Evolutionary conservation across 1,139 yeast species (phyloP).

Genomic region (Entelexis sorbosivorans): DNA sequence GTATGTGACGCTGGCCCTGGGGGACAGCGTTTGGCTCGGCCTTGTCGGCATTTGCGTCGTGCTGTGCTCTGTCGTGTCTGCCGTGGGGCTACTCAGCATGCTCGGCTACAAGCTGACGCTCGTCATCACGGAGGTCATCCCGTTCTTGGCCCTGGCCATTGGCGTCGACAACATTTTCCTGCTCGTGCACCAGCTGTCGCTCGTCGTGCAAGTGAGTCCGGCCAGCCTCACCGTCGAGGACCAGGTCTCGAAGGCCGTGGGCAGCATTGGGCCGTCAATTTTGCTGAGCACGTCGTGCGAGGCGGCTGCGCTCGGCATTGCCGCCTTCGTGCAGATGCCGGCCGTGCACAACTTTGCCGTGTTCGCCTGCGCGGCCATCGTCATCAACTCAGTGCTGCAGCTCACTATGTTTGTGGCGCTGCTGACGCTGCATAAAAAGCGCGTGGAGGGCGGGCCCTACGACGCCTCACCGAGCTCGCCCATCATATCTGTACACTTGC

Average conservation of each 20-base stretch:
- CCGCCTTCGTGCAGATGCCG: constrained; percentile 81
- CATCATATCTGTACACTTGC: neutral
- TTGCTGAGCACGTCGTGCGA: constrained; percentile 67
- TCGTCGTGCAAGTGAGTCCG: constrained; percentile 40
- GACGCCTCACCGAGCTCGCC: neutral
- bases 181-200: constrained; percentile 64
- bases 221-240: constrained; percentile 38
- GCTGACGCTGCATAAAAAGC: constrained; percentile 40
- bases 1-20: constrained; percentile 76
- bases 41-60: constrained; percentile 73
- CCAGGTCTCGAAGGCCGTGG: constrained; percentile 53
- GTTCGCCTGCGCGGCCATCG: constrained; percentile 78
- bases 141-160: constrained; percentile 83
- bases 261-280: constrained; percentile 79
- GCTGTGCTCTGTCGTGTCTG: constrained; percentile 61
- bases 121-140: constrained; percentile 92
- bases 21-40: constrained; percentile 57
- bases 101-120: constrained; percentile 74
- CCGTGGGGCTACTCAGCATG: constrained; percentile 71
- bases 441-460: constrained; percentile 39
- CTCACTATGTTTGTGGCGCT: constrained; percentile 71
- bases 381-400: constrained; percentile 66
- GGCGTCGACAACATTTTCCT: constrained; percentile 91
- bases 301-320: constrained; percentile 63
- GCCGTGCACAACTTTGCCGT: constrained; percentile 89